A percentile compares a stretch with the other conserved stretches of the same genome.
phyloP scores from a whole-genome alignment of 805 yeast species.

The Starmera caribaea region DNA sequence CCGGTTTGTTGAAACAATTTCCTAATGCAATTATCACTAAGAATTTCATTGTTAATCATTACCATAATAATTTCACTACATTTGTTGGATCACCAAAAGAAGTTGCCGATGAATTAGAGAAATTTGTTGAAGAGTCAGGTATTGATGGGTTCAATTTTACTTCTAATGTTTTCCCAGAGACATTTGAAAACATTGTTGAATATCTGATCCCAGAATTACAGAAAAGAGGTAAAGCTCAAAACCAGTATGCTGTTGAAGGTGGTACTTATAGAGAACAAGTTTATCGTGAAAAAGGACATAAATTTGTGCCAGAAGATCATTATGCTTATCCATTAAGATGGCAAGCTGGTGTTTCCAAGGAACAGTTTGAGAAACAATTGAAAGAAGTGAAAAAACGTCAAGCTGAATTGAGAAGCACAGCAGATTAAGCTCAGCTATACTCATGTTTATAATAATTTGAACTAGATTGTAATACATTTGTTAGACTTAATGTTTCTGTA shows the following conservation, averaged over 20 bases:
- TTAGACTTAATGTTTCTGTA: too few relatives aligned
- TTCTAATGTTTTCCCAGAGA: conserved; percentile 25
- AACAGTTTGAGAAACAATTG: conserved; percentile 15
- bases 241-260: conserved; percentile 22
- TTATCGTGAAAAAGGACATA: conserved; percentile 7
- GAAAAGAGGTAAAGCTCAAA: conserved; percentile 23
- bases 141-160: conserved; percentile 32
- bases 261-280: conserved; percentile 23
- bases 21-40: conserved; percentile 6
- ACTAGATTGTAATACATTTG: too few relatives aligned
- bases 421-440: background rate
- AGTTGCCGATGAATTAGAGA: conserved; percentile 28
- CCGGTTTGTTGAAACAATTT: conserved; percentile 15
- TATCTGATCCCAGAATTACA: conserved; percentile 24
- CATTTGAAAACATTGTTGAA: conserved; percentile 27
- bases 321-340: conserved; percentile 7
- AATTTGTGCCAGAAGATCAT: conserved; percentile 6
- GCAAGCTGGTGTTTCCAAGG: conserved; percentile 15
- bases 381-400: background rate
- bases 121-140: conserved; percentile 27
- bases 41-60: conserved; percentile 14
- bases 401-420: background rate
- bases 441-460: too few relatives aligned
- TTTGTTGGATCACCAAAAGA: conserved; percentile 21
- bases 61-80: conserved; percentile 10